A percentile compares a stretch with the other conserved stretches of the same genome.
phyloP scores from a whole-genome alignment of 208 protist genomes.

The Leptomonas pyrrhocoris region DNA sequence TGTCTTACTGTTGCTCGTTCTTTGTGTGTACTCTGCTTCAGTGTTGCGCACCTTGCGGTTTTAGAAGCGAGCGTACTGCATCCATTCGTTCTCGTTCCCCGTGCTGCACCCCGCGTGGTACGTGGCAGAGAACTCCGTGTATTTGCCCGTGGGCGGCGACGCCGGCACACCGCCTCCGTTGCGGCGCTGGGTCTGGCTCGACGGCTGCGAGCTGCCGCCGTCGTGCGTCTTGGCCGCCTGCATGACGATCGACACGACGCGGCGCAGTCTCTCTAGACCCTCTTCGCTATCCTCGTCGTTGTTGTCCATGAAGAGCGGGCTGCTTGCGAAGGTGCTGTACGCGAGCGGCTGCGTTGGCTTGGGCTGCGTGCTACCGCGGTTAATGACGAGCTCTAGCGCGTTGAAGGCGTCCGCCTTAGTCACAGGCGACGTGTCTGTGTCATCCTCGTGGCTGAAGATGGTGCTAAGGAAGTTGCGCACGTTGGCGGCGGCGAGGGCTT shows the following conservation, averaged over 20 bases:
- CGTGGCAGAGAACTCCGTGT: slow-evolving; percentile 34
- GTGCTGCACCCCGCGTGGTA: slow-evolving; percentile 21
- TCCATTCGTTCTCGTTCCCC: slow-evolving; percentile 23
- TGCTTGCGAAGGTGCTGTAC: slow-evolving; percentile 42
- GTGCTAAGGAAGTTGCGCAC: slow-evolving; percentile 43
- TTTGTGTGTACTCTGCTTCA: background rate
- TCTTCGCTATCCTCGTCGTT: slow-evolving; percentile 46
- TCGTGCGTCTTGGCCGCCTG: slow-evolving; percentile 36
- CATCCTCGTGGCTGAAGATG: slow-evolving; percentile 28
- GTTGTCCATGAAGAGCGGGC: slow-evolving; percentile 44
- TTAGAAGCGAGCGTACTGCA: slow-evolving; percentile 32
- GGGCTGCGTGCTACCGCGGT: slow-evolving; percentile 13
- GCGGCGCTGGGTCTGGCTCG: slow-evolving; percentile 20
- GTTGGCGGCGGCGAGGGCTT: slow-evolving; percentile 31
- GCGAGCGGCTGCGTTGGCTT: slow-evolving; percentile 31
- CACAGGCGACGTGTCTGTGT: slow-evolving; percentile 8
- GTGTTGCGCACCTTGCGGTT: background rate
- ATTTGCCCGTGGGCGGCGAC: slow-evolving; percentile 12
- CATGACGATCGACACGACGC: slow-evolving; percentile 46
- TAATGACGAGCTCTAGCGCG: slow-evolving; percentile 39
- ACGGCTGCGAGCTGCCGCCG: slow-evolving; percentile 18
- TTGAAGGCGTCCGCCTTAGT: slow-evolving; percentile 35
- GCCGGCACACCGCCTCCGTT: background rate
- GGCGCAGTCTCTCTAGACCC: slow-evolving; percentile 37
- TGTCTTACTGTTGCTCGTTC: no score